Base-by-base conservation (phyloP, 2,329 filamentous ascomycete species). In the Xylariales sp. region DNA sequence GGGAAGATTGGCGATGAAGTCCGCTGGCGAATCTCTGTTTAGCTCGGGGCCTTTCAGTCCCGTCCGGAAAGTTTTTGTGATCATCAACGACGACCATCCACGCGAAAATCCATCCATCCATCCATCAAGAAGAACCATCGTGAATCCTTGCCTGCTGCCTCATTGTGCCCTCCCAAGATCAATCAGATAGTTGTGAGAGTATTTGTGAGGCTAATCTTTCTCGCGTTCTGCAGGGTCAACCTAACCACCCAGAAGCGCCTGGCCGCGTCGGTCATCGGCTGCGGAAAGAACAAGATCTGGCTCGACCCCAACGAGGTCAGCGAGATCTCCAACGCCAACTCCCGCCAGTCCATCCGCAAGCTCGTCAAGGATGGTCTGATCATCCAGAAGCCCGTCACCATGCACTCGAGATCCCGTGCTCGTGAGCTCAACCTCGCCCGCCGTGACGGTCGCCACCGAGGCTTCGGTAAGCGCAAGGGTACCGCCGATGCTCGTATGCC, bases 391-490 rank as follows among this genome's bases (percentile, higher is more conserved):
- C 94, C 94, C 66, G 90, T 96, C 66, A 96, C 91, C 66, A 95
- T 96, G 88, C 93, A 98, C 88, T 97, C 93, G 60, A 88, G 94
- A 74, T 83, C 88, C 62, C 88, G 93, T 65, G 93, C 93, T 65
- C 87, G 94, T 63, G 90, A 93, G 73, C 81, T 98, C 70, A 95
- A 86, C 71, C 87, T 88, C 53, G 87, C 93, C 68, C 85, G 93
- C 75, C 81, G 90, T 66, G 90, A 95, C 66, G 93, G 93, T 67
- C 83, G 93, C 74, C 93, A 98, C 82, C 86, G 93, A 74, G 93
- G 93, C 69, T 95, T 95, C 78, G 93, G 93, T 88, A 98, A 98
- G 89, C 88, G 93, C 75, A 98, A 98, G 91, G 94, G 93, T 96
- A 97, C 94, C 65, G 88, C 88, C 69, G 91, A 98, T 69, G 91